Percentiles rank a stretch among this genome's conserved stretches.
Evolutionary conservation across 108 stramenopile species (phyloP).

Genomic region (Cyclotella kingstonii): DNA sequence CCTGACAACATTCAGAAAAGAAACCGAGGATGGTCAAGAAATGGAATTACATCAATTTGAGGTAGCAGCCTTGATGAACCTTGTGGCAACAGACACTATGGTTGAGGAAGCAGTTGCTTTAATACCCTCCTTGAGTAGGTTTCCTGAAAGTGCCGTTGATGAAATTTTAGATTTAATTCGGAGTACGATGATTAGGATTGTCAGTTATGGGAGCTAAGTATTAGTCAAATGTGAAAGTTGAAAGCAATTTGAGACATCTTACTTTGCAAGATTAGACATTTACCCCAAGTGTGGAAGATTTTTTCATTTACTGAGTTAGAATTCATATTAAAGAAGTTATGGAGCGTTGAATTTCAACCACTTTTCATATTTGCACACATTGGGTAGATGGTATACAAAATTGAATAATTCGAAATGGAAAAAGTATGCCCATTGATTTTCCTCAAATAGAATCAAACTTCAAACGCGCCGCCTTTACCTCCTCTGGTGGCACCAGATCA

Average conservation of each 20-base stretch:
- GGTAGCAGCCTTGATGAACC: slow-evolving; percentile 88
- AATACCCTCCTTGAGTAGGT: slow-evolving; percentile 73
- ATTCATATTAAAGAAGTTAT: too few relatives aligned
- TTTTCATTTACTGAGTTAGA: too few relatives aligned
- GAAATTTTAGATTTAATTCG: slow-evolving; percentile 88
- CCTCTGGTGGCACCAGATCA: slow-evolving; percentile 65
- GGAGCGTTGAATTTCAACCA: too few relatives aligned
- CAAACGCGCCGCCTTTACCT: slow-evolving; percentile 42
- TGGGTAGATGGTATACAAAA: too few relatives aligned
- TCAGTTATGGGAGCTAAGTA: slow-evolving; percentile 62
- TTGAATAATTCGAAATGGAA: not conserved
- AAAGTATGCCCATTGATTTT: not conserved
- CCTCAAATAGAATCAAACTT: slow-evolving; percentile 13
- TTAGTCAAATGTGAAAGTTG: too few relatives aligned
- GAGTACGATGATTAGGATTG: slow-evolving; percentile 87
- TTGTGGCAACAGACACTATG: slow-evolving; percentile 80
- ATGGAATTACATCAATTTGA: slow-evolving; percentile 81
- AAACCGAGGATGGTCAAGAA: slow-evolving; percentile 82
- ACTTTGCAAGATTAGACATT: too few relatives aligned
- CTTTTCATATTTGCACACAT: too few relatives aligned
- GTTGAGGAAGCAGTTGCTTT: slow-evolving; percentile 82
- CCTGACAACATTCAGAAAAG: slow-evolving; percentile 82
- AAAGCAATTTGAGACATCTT: too few relatives aligned
- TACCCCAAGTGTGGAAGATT: too few relatives aligned
- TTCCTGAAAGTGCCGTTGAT: slow-evolving; percentile 87